phyloP scores from a whole-genome alignment of 176 grass and related monocot species.

The Eragrostis nindensis region DNA sequence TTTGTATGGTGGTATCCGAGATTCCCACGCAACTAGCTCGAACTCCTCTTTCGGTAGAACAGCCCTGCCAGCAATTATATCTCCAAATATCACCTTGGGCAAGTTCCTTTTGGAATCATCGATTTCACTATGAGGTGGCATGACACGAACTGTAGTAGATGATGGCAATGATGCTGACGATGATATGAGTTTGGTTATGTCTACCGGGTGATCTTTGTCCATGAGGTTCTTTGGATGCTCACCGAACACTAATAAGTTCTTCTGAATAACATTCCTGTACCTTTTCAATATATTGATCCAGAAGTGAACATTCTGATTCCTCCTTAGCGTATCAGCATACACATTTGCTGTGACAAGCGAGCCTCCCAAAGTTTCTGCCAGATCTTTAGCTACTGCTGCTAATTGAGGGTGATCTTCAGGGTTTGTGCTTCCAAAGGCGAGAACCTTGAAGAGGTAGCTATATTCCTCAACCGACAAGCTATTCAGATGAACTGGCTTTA shows the following conservation, averaged over 20 bases:
- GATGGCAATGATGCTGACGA: neutral
- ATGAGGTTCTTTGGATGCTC: conserved; percentile 37
- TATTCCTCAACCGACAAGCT: conserved; percentile 27
- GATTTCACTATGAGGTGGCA: neutral
- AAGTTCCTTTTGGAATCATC: neutral
- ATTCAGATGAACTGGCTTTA: conserved; percentile 6
- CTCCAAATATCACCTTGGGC: conserved; percentile 40
- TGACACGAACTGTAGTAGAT: conserved; percentile 12
- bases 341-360: conserved; percentile 23
- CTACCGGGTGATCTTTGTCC: neutral
- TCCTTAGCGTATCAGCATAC: conserved; percentile 1
- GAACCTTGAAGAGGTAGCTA: conserved; percentile 40
- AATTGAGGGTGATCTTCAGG: conserved; percentile 24
- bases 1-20: conserved; percentile 16
- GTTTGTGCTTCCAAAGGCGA: conserved; percentile 41
- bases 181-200: conserved; percentile 6
- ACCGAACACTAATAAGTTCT: neutral
- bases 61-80: conserved; percentile 21
- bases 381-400: neutral
- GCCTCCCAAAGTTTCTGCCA: neutral
- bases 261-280: neutral
- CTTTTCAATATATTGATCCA: conserved; percentile 4
- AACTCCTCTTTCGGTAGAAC: conserved; percentile 25
- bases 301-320: conserved; percentile 25
- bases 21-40: conserved; percentile 35